Percentiles rank a stretch among this genome's conserved stretches.
These are phyloP conservation scores for Vigna trinervia DNA, from an alignment of 306 rosid genomes.

Conservation along the genomic window DNA sequence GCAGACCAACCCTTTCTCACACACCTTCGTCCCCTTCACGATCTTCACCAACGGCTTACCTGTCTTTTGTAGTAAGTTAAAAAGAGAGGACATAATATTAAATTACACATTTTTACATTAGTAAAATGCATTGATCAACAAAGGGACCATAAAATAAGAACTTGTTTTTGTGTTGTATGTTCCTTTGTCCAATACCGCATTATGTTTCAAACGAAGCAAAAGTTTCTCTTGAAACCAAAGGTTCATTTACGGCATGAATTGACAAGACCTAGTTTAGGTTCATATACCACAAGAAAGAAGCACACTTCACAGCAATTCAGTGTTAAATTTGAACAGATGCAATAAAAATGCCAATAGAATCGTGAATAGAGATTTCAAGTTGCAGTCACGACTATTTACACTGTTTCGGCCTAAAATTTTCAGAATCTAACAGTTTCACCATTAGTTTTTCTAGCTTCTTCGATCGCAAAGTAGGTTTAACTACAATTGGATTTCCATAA, in stretches of 20 bases:
- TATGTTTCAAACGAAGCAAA: too few species aligned
- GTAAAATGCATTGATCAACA: too few species aligned
- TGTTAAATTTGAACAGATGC: constrained; percentile 1
- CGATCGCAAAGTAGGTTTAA: constrained; percentile 67
- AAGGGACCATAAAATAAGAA: too few species aligned
- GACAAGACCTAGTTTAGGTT: not conserved
- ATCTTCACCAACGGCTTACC: too few species aligned
- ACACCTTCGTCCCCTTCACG: too few species aligned
- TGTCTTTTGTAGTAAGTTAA: too few species aligned
- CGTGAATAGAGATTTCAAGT: not conserved
- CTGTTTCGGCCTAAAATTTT: constrained; percentile 80
- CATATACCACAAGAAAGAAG: not conserved
- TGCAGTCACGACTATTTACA: constrained; percentile 61
- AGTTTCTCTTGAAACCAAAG: not conserved
- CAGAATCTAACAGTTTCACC: constrained; percentile 73
- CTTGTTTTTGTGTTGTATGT: too few species aligned
- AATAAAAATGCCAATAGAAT: not conserved
- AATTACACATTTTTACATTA: too few species aligned
- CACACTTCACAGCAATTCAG: not conserved
- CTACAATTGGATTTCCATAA: constrained; percentile 61
- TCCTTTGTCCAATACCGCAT: too few species aligned
- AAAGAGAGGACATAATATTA: too few species aligned
- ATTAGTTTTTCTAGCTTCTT: constrained; percentile 79
- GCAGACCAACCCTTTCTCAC: too few species aligned
- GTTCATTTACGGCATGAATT: not conserved